phyloP scores from a whole-genome alignment of 2,329 filamentous ascomycete genomes.

The Penicillium sp. region DNA sequence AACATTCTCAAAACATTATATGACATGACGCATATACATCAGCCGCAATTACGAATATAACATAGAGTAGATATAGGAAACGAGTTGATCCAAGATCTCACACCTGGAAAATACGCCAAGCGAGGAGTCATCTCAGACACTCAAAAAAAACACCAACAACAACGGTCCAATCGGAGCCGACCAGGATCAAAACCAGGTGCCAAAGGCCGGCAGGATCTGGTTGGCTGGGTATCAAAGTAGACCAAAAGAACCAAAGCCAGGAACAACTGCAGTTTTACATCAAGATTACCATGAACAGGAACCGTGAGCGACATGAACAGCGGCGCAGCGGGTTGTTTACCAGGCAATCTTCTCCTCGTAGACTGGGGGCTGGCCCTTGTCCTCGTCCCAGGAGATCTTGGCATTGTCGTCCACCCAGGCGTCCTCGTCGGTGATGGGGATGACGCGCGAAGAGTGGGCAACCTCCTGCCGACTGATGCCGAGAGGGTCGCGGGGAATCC shows the following conservation, averaged over 20 bases:
- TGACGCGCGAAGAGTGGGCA: conserved; percentile 69
- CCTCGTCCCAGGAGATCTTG: conserved; percentile 62
- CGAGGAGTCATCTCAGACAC: neutral
- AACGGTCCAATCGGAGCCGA: conserved; percentile 17
- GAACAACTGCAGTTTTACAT: conserved; percentile 2
- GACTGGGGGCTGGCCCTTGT: conserved; percentile 62
- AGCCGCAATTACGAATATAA: conserved; percentile 22
- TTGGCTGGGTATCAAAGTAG: conserved; percentile 28
- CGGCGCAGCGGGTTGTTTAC: conserved; percentile 30
- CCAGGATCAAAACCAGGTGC: neutral
- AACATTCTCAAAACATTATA: conserved; percentile 19
- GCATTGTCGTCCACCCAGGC: conserved; percentile 73
- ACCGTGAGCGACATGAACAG: neutral
- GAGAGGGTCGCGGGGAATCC: conserved; percentile 77
- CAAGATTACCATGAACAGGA: neutral
- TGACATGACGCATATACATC: conserved; percentile 20
- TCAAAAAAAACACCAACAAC: conserved; percentile 4
- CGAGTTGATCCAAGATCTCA: neutral
- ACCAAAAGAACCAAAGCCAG: conserved; percentile 11
- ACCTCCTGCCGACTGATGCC: conserved; percentile 80
- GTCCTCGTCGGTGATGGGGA: conserved; percentile 80
- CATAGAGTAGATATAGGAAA: conserved; percentile 6
- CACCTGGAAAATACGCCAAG: conserved; percentile 1
- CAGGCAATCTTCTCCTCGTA: conserved; percentile 62
- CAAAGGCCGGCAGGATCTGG: neutral